Evolutionary conservation across 2,329 filamentous ascomycete genomes (phyloP).

Genomic region (Catunica adiposa): DNA sequence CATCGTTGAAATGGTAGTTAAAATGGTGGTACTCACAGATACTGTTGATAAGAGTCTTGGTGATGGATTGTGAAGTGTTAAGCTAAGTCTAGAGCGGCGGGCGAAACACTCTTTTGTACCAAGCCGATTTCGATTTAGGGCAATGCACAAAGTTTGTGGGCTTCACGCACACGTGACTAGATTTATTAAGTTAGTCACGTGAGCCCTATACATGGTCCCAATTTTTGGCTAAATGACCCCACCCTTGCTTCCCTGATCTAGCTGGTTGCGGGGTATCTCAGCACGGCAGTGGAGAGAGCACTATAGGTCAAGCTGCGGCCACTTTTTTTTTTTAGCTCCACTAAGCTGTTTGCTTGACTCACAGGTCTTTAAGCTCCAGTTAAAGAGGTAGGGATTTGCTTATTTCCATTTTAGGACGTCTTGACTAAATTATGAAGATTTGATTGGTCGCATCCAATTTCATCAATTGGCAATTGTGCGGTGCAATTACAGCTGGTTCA

Average conservation of each 20-base stretch:
- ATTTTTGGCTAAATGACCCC: background rate
- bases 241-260: background rate
- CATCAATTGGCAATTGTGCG: no score
- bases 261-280: background rate
- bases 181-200: constrained; percentile 8
- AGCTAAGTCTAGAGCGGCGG: background rate
- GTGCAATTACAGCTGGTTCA: no score
- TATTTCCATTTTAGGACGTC: constrained; percentile 2
- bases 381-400: background rate
- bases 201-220: background rate
- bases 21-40: constrained; percentile 12
- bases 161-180: constrained; percentile 12
- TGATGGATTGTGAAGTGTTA: constrained; percentile 10
- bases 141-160: constrained; percentile 13
- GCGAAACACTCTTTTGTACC: constrained; percentile 13
- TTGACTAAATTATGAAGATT: background rate
- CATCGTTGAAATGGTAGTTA: background rate
- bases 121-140: constrained; percentile 14
- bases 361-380: background rate
- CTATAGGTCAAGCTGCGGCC: background rate
- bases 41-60: constrained; percentile 13
- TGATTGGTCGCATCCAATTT: constrained; percentile 9
- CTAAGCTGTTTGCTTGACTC: constrained; percentile 7
- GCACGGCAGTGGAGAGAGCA: constrained; percentile 1
- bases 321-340: constrained; percentile 8